A percentile compares a stretch with the other conserved stretches of the same genome.
Conservation (phyloP, 2,329 filamentous ascomycete genomes). For the Beauveria scarabaeidicola region DNA sequence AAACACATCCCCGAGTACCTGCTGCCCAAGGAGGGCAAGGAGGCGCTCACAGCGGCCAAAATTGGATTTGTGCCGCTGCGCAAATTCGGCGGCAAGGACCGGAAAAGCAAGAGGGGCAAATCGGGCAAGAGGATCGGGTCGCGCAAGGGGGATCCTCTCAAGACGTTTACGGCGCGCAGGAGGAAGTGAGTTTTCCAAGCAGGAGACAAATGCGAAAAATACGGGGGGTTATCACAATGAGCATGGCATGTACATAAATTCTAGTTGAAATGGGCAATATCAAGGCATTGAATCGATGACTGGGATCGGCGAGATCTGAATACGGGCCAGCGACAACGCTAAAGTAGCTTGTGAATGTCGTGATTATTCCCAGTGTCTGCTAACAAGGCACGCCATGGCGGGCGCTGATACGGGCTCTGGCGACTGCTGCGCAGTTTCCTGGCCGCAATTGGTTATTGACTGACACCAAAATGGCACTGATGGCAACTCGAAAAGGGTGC, state of each 20-base stretch:
- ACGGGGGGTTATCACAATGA: background rate
- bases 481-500: background rate
- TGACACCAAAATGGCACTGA: background rate
- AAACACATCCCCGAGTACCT: slow-evolving; percentile 94
- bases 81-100: slow-evolving; percentile 44
- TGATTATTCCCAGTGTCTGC: background rate
- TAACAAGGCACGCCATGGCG: background rate
- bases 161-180: slow-evolving; percentile 68
- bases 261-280: background rate
- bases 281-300: background rate
- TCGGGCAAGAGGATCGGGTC: slow-evolving; percentile 39
- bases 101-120: slow-evolving; percentile 36
- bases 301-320: background rate
- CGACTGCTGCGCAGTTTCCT: background rate
- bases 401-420: background rate
- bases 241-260: background rate
- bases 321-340: background rate
- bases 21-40: slow-evolving; percentile 67
- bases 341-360: background rate
- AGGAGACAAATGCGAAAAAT: background rate
- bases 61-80: slow-evolving; percentile 68
- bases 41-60: slow-evolving; percentile 55
- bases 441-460: no score
- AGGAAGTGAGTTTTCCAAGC: slow-evolving; percentile 26
- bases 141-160: slow-evolving; percentile 76